Percentiles rank a stretch among this genome's conserved stretches.
phyloP scores from a whole-genome alignment of 148 eudicot species.

The Nepenthes gracilis region DNA sequence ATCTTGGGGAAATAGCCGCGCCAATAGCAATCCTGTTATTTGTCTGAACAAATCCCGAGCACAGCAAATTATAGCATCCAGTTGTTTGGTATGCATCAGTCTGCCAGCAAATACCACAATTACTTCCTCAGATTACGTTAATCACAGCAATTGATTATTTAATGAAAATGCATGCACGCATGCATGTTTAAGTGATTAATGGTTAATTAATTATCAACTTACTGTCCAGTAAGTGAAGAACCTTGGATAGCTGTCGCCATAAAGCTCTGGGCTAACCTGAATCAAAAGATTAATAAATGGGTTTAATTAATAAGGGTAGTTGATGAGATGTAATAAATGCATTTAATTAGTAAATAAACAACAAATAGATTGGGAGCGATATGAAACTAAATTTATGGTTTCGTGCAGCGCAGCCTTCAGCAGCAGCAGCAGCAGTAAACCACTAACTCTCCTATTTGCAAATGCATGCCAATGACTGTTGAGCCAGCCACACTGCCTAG shows the following conservation, averaged over 20 bases:
- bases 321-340: neutral
- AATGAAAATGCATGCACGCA: no score
- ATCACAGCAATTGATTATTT: no score
- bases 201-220: neutral
- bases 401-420: no score
- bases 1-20: constrained; percentile 75
- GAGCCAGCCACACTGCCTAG: no score
- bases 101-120: constrained; percentile 10
- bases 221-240: constrained; percentile 96
- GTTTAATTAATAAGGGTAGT: neutral
- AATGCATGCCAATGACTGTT: no score
- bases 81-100: constrained; percentile 63
- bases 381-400: no score
- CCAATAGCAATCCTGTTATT: constrained; percentile 50
- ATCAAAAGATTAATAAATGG: constrained; percentile 7
- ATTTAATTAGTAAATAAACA: no score
- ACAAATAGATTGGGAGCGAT: no score
- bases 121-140: no score
- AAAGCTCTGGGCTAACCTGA: constrained; percentile 95
- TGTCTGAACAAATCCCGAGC: constrained; percentile 68
- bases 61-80: constrained; percentile 60
- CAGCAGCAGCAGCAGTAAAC: no score
- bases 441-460: no score
- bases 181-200: no score
- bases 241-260: constrained; percentile 86